Evolutionary conservation across 768 basidiomycete species (phyloP), one percentile per base, ranked within the genome.

Genomic region (Glaciozyma martinii): DNA sequence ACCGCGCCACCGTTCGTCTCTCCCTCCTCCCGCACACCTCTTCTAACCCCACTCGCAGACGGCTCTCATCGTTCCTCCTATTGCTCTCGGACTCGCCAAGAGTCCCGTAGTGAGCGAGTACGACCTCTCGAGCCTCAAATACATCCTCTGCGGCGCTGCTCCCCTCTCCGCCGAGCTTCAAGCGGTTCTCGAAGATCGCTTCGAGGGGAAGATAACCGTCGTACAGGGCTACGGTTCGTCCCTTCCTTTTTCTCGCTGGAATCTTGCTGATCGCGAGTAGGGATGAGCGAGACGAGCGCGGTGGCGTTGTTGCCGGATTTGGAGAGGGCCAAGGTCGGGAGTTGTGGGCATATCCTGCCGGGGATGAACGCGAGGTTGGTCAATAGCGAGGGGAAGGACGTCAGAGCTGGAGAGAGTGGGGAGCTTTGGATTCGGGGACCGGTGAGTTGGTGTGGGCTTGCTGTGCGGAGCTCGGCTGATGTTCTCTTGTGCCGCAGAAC

Each of bases 401-500:
- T 81, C 16, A 77, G 18, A 73, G 78, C 9, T 72, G 85, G 85
- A 0, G 79, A 85, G 61, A 78, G 82, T 0, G 90, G 91, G 21
- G 90, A 93, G 75, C 75, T 94, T 23, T 92, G 89, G 88, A 61
- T 92, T 5, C 81, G 84, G 54, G 89, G 90, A 0, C 85, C 87
- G 30, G 56, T 58, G 7, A 82, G 72, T 52, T 10, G 13, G 21
- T 47, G 46, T 10, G 21, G n/a, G n/a, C 10, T 12, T 19, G 13
- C 1, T 19, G n/a, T 19, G 46, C 9, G 19, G 21, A n/a, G 46
- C 21, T 19, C 46, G 21, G n/a, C 6, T 49, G 32, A 21, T 30
- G 40, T 23, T n/a, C 5, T 49, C 9, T 23, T 43, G 30, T 2
- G 18, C 8, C 16, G 37, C 33, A 56, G 42, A 44, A 40, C 30